These are phyloP conservation scores for Juncus inflexus DNA, from an alignment of 176 grass and related monocot genomes.

Conservation along the genomic window DNA sequence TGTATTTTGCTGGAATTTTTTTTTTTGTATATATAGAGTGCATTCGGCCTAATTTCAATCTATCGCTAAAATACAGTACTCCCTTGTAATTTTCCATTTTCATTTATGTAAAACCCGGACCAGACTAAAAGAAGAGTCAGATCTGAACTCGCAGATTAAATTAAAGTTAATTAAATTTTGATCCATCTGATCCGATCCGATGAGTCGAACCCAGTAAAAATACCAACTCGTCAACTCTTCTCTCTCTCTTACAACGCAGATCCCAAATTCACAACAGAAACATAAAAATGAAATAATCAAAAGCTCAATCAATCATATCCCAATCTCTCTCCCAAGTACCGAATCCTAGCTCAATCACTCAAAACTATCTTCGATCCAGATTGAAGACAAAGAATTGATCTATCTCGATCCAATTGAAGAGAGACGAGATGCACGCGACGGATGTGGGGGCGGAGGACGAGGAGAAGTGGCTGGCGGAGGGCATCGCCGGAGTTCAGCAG, in stretches of 20 bases:
- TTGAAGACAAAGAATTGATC: background rate
- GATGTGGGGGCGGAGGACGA: conserved; percentile 65
- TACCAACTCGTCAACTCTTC: conserved; percentile 24
- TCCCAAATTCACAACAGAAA: conserved; percentile 14
- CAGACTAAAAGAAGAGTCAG: too few species aligned
- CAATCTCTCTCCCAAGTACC: background rate
- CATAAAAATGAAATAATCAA: conserved; percentile 19
- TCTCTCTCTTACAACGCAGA: conserved; percentile 1
- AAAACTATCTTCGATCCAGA: conserved; percentile 3
- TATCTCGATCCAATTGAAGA: conserved; percentile 9
- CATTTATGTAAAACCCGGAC: too few species aligned
- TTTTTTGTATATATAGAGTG: too few species aligned
- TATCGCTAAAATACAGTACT: too few species aligned
- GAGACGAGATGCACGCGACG: conserved; percentile 53
- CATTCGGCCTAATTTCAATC: too few species aligned
- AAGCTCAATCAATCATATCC: conserved; percentile 21
- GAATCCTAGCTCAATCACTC: conserved; percentile 18
- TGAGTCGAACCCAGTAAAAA: background rate
- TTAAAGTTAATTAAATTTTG: too few species aligned
- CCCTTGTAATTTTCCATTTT: too few species aligned
- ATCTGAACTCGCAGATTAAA: too few species aligned
- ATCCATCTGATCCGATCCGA: too few species aligned
- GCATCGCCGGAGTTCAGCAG: conserved; percentile 97
- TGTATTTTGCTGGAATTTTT: too few species aligned
- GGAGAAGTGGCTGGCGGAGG: conserved; percentile 95